Percentiles rank a stretch among this genome's conserved stretches.
These are phyloP conservation scores for Ashbya aceris DNA, from an alignment of 1,139 yeast species.

Conservation along the genomic window DNA sequence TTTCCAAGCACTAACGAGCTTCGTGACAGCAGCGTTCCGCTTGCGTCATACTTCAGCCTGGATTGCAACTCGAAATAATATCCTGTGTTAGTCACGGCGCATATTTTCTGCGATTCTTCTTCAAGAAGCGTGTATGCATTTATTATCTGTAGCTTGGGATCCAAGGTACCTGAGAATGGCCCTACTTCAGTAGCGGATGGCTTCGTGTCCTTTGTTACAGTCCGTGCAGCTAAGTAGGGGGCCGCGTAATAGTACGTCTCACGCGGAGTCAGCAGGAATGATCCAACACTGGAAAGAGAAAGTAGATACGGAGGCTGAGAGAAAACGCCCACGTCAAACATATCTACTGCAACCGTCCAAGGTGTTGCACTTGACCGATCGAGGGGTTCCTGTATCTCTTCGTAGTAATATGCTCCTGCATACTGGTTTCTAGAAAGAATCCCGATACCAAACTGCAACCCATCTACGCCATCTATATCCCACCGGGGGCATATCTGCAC, in stretches of 20 bases:
- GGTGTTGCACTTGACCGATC: background rate
- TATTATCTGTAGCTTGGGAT: background rate
- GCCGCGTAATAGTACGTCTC: background rate
- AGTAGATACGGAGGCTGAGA: background rate
- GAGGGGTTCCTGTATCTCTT: conserved; percentile 4
- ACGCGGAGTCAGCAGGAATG: background rate
- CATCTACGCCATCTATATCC: conserved; percentile 2
- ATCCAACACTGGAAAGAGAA: background rate
- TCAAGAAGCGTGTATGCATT: background rate
- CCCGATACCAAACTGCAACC: conserved; percentile 1
- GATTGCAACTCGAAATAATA: conserved; percentile 2
- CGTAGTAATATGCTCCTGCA: background rate
- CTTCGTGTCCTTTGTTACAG: background rate
- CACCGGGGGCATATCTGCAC: conserved; percentile 1
- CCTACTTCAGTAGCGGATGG: background rate
- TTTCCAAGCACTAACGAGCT: background rate
- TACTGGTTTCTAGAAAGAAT: background rate
- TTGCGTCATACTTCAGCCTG: background rate
- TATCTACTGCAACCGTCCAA: background rate
- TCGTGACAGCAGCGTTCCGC: background rate
- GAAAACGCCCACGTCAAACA: background rate
- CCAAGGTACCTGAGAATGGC: background rate
- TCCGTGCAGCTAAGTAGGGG: background rate
- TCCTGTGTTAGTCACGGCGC: conserved; percentile 5
- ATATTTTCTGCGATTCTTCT: background rate